phyloP scores from a whole-genome alignment of 129 eudicot species.

The Daucus carota region DNA sequence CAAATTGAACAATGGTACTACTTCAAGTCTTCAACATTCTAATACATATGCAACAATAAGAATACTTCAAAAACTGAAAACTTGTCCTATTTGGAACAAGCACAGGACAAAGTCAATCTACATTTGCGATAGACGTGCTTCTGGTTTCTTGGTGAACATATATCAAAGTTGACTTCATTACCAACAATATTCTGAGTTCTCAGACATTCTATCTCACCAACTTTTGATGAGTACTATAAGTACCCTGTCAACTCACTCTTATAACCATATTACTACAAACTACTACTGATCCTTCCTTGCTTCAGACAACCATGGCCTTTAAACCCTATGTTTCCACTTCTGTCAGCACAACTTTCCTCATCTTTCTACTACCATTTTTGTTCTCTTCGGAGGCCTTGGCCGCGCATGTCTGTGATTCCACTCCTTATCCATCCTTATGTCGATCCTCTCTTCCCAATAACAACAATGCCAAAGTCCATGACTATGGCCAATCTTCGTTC shows the following conservation, averaged over 20 bases:
- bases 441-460: slow-evolving; percentile 36
- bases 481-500: slow-evolving; percentile 55
- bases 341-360: neutral
- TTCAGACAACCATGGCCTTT: neutral
- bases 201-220: neutral
- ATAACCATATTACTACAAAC: neutral
- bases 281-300: neutral
- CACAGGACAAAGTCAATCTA: neutral
- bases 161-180: neutral
- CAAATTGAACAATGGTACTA: too few species aligned
- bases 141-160: neutral
- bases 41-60: too few species aligned
- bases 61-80: too few species aligned
- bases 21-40: too few species aligned
- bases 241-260: neutral
- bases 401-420: slow-evolving; percentile 33
- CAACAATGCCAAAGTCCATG: slow-evolving; percentile 48
- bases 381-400: neutral
- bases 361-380: neutral
- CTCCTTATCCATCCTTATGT: slow-evolving; percentile 63
- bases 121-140: slow-evolving; percentile 2
- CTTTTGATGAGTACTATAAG: neutral
- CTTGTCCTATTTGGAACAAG: neutral
- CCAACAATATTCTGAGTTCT: neutral
- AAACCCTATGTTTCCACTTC: neutral